These are phyloP conservation scores for Oidiodendron maius DNA, from an alignment of 495 filamentous ascomycete genomes.

Conservation along the genomic window DNA sequence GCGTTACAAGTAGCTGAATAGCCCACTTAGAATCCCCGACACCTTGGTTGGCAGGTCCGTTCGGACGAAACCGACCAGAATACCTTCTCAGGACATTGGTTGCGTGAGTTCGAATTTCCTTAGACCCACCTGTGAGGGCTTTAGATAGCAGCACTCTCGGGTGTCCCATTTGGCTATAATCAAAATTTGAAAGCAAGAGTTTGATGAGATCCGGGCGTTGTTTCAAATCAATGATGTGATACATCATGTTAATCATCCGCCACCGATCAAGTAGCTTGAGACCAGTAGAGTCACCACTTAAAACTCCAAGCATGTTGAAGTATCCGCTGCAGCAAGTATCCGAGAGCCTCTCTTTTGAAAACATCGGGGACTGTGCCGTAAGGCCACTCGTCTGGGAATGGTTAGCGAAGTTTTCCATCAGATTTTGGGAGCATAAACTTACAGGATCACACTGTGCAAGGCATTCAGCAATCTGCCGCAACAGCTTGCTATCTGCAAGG, in stretches of 20 bases:
- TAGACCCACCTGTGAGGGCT: conserved; percentile 83
- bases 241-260: conserved; percentile 99
- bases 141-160: conserved; percentile 89
- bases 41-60: conserved; percentile 22
- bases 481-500: conserved; percentile 83
- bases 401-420: not conserved
- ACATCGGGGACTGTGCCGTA: conserved; percentile 81
- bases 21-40: conserved; percentile 76
- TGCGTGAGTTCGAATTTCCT: conserved; percentile 82
- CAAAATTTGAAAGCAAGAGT: conserved; percentile 79
- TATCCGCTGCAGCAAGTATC: conserved; percentile 88
- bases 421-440: conserved; percentile 18
- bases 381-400: conserved; percentile 68
- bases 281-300: conserved; percentile 76
- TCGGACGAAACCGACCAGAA: conserved; percentile 45
- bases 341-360: conserved; percentile 72
- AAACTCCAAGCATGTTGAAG: conserved; percentile 81
- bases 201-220: conserved; percentile 87
- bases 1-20: conserved; percentile 90
- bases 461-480: conserved; percentile 91
- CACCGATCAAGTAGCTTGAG: conserved; percentile 89
- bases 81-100: conserved; percentile 82
- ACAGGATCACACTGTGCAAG: conserved; percentile 81
- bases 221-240: conserved; percentile 89
- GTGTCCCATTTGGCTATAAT: conserved; percentile 81